phyloP scores from a whole-genome alignment of 306 rosid genomes.

The Myrica gale region DNA sequence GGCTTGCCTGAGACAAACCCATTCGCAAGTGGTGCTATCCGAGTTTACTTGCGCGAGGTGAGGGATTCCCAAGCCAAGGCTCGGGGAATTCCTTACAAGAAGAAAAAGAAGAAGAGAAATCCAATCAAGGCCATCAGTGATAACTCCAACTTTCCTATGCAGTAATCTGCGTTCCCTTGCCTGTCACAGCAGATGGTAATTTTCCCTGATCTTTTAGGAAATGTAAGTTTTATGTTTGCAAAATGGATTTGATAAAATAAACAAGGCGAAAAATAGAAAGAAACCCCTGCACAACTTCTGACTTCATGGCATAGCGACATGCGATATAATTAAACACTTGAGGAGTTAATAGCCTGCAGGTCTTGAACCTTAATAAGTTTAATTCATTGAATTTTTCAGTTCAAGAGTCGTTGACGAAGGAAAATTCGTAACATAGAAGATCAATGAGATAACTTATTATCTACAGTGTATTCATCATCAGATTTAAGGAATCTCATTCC shows the following conservation, averaged over 20 bases:
- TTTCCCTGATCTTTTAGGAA: neutral
- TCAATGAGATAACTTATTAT: neutral
- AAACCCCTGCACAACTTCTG: neutral
- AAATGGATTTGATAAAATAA: neutral
- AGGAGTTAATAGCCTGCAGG: neutral
- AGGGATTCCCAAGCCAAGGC: constrained; percentile 60
- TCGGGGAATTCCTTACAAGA: constrained; percentile 59
- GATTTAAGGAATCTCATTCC: constrained; percentile 4
- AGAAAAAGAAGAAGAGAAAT: constrained; percentile 58
- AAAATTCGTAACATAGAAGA: neutral
- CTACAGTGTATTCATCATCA: neutral
- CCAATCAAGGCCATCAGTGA: constrained; percentile 18
- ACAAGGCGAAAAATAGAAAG: too few relatives aligned
- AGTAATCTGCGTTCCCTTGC: constrained; percentile 8
- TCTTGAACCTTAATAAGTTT: neutral
- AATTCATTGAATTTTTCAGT: neutral
- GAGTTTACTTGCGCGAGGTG: constrained; percentile 50
- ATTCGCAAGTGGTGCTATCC: constrained; percentile 45
- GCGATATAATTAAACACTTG: neutral
- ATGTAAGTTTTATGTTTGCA: neutral
- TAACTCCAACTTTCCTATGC: constrained; percentile 14
- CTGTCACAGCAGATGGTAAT: constrained; percentile 7
- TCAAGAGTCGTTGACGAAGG: neutral
- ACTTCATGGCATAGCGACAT: neutral
- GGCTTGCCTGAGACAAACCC: constrained; percentile 57